Conservation (phyloP, 768 basidiomycete genomes). For the Psilocybe azurescens region DNA sequence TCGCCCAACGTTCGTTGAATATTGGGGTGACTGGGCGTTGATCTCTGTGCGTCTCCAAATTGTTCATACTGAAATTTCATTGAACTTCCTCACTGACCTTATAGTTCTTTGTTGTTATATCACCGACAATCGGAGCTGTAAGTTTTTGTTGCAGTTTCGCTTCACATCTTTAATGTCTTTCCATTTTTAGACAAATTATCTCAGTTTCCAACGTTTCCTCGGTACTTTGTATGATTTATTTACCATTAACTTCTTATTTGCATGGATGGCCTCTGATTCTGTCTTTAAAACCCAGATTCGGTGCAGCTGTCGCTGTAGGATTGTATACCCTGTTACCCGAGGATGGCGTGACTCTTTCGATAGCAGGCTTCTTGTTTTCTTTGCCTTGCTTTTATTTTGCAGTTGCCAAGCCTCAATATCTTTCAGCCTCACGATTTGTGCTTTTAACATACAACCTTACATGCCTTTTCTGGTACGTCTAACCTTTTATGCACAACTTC, state of each 20-base stretch:
- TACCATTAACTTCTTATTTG: not conserved
- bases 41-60: slow-evolving; percentile 65
- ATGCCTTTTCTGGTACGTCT: slow-evolving; percentile 65
- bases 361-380: slow-evolving; percentile 89
- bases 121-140: slow-evolving; percentile 87
- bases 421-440: slow-evolving; percentile 79
- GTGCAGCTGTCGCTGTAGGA: slow-evolving; percentile 75
- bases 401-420: slow-evolving; percentile 77
- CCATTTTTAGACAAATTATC: slow-evolving; percentile 76
- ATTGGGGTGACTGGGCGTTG: slow-evolving; percentile 94
- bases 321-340: slow-evolving; percentile 81
- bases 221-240: slow-evolving; percentile 75
- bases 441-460: slow-evolving; percentile 91
- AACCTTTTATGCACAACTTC: not conserved
- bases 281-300: slow-evolving; percentile 53
- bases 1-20: slow-evolving; percentile 78
- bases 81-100: not conserved
- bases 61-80: not conserved
- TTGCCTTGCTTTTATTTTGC: slow-evolving; percentile 95
- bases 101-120: slow-evolving; percentile 90
- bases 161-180: slow-evolving; percentile 9
- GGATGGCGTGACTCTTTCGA: slow-evolving; percentile 71
- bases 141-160: slow-evolving; percentile 18
- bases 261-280: not conserved
- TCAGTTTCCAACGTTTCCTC: slow-evolving; percentile 81